Percentiles rank a stretch among this genome's conserved stretches.
Evolutionary conservation across 164 flowering plant genomes (phyloP).

Genomic region (Cinnamomum micranthum): DNA sequence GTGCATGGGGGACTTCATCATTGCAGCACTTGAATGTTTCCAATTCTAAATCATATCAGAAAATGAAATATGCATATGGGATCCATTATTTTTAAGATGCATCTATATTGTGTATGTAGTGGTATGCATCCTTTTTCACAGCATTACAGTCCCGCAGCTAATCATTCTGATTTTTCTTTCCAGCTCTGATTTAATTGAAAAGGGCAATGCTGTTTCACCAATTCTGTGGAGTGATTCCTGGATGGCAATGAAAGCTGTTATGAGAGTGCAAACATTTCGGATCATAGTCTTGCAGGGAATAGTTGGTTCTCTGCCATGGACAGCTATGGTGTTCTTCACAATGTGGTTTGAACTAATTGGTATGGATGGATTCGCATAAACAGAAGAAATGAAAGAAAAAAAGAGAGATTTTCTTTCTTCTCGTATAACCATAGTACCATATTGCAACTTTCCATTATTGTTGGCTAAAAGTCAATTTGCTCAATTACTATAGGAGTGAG

Average conservation of each 20-base stretch:
- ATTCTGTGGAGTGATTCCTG: slow-evolving; percentile 72
- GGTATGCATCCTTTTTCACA: neutral
- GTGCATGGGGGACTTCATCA: neutral
- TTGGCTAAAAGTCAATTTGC: neutral
- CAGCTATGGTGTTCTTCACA: slow-evolving; percentile 94
- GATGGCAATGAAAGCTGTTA: slow-evolving; percentile 77
- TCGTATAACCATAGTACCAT: neutral
- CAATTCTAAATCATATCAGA: neutral
- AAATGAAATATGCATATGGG: neutral
- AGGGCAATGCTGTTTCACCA: slow-evolving; percentile 25
- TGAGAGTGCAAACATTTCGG: slow-evolving; percentile 75
- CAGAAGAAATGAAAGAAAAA: too few relatives aligned
- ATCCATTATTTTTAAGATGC: neutral
- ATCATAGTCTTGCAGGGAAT: slow-evolving; percentile 88
- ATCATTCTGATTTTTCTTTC: slow-evolving; percentile 11
- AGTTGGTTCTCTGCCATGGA: slow-evolving; percentile 96
- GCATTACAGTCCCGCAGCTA: neutral
- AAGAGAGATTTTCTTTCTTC: neutral
- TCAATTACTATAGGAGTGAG: too few relatives aligned
- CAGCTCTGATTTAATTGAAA: slow-evolving; percentile 49
- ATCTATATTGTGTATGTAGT: neutral
- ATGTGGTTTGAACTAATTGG: slow-evolving; percentile 97
- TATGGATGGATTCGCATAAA: slow-evolving; percentile 25
- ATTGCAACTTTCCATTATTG: neutral
- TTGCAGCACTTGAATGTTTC: neutral